phyloP scores from a whole-genome alignment of 495 filamentous ascomycete genomes.

The Podospora tetraspora region DNA sequence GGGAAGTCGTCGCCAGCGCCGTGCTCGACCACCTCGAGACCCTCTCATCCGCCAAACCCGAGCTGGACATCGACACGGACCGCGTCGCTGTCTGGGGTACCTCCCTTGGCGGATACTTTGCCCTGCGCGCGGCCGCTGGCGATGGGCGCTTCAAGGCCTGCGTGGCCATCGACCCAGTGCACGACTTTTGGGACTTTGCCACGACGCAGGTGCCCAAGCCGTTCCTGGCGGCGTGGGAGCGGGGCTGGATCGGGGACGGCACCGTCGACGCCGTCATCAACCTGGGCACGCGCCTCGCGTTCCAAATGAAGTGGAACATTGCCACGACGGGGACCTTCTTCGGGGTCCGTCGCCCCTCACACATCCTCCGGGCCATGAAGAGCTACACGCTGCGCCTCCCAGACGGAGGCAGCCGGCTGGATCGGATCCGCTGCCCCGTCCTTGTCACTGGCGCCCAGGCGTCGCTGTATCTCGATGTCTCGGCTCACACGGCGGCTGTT shows the following conservation, averaged over 20 bases:
- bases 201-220: constrained; percentile 26
- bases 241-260: constrained; percentile 32
- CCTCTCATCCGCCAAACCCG: constrained; percentile 16
- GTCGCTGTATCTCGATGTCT: constrained; percentile 13
- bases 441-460: constrained; percentile 25
- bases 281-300: constrained; percentile 12
- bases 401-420: not conserved
- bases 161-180: constrained; percentile 39
- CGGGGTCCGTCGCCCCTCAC: constrained; percentile 18
- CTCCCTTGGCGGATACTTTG: constrained; percentile 44
- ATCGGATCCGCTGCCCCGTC: constrained; percentile 23
- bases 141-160: constrained; percentile 46
- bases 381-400: constrained; percentile 16
- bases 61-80: constrained; percentile 38
- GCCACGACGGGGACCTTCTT: constrained; percentile 19
- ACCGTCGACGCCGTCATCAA: constrained; percentile 16
- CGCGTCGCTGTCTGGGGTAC: constrained; percentile 38
- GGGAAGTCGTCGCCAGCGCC: constrained; percentile 21
- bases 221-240: constrained; percentile 24
- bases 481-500: constrained; percentile 8
- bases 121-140: constrained; percentile 32
- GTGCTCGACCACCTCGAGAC: constrained; percentile 34
- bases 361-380: constrained; percentile 23
- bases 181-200: constrained; percentile 34
- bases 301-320: constrained; percentile 38